phyloP scores from a whole-genome alignment of 495 filamentous ascomycete genomes.

The Penicillium odoratum region DNA sequence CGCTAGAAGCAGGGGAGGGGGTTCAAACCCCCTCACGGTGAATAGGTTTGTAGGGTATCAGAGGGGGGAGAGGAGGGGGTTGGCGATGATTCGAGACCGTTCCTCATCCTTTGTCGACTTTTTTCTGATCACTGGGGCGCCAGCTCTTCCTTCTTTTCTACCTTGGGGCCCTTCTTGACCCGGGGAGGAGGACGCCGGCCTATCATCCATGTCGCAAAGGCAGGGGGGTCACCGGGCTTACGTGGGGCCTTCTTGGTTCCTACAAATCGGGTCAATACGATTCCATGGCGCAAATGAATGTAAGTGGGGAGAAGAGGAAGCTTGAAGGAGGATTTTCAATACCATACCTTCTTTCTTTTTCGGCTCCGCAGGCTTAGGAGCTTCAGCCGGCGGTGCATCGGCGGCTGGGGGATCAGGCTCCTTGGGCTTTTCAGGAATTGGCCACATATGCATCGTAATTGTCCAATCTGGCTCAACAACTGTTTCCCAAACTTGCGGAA shows the following conservation, averaged over 20 bases:
- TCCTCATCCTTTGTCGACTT: background rate
- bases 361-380: slow-evolving; percentile 22
- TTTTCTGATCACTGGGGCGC: slow-evolving; percentile 4
- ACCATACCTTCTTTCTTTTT: slow-evolving; percentile 40
- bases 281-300: background rate
- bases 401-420: slow-evolving; percentile 35
- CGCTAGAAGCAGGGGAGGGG: background rate
- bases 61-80: background rate
- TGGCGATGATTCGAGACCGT: background rate
- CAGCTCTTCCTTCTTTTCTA: slow-evolving; percentile 19
- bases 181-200: slow-evolving; percentile 32
- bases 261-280: slow-evolving; percentile 11
- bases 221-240: slow-evolving; percentile 17
- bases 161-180: slow-evolving; percentile 26
- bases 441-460: slow-evolving; percentile 98
- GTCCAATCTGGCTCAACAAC: slow-evolving; percentile 84
- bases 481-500: slow-evolving; percentile 84
- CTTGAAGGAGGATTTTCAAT: background rate
- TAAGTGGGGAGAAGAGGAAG: background rate
- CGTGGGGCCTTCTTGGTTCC: slow-evolving; percentile 33
- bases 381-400: slow-evolving; percentile 20
- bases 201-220: slow-evolving; percentile 45
- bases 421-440: slow-evolving; percentile 65
- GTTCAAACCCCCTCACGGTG: background rate
- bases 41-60: background rate